Conservation (phyloP, 2,329 filamentous ascomycete genomes). For the Mariannaea sp. region DNA sequence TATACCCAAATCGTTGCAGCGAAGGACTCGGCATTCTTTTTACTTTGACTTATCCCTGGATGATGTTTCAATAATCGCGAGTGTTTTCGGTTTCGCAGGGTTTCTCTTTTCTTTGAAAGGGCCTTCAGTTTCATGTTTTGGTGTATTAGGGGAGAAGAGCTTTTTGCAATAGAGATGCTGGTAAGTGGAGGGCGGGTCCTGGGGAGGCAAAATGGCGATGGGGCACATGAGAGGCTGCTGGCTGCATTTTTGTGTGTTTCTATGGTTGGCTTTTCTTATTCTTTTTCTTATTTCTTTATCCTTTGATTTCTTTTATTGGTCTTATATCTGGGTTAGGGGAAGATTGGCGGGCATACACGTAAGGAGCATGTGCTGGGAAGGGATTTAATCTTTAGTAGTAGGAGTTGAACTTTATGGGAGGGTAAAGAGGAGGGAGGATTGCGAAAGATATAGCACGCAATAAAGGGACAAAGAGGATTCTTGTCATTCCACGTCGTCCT, state of each 20-base stretch:
- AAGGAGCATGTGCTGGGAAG: constrained; percentile 26
- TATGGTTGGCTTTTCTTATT: constrained; percentile 37
- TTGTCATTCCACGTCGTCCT: constrained; percentile 28
- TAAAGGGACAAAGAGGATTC: constrained; percentile 25
- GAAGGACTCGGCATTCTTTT: constrained; percentile 19
- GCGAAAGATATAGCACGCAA: constrained; percentile 24
- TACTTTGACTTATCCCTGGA: constrained; percentile 13
- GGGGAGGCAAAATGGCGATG: constrained; percentile 7
- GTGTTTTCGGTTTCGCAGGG: constrained; percentile 24
- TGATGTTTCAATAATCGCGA: constrained; percentile 16
- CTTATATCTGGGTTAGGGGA: constrained; percentile 12
- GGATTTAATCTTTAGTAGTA: constrained; percentile 27
- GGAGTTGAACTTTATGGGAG: constrained; percentile 26
- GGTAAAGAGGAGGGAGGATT: no score
- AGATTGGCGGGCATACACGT: constrained; percentile 28
- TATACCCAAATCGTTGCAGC: constrained; percentile 34
- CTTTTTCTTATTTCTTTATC: neutral
- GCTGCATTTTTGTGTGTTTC: constrained; percentile 11
- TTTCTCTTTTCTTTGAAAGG: neutral
- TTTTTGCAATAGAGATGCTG: constrained; percentile 4
- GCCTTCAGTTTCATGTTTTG: constrained; percentile 5
- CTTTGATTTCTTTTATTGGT: no score
- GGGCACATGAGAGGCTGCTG: constrained; percentile 2
- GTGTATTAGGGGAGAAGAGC: neutral
- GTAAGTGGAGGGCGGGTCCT: neutral